phyloP scores from a whole-genome alignment of 768 basidiomycete species.

The Filobasidium wieringae region DNA sequence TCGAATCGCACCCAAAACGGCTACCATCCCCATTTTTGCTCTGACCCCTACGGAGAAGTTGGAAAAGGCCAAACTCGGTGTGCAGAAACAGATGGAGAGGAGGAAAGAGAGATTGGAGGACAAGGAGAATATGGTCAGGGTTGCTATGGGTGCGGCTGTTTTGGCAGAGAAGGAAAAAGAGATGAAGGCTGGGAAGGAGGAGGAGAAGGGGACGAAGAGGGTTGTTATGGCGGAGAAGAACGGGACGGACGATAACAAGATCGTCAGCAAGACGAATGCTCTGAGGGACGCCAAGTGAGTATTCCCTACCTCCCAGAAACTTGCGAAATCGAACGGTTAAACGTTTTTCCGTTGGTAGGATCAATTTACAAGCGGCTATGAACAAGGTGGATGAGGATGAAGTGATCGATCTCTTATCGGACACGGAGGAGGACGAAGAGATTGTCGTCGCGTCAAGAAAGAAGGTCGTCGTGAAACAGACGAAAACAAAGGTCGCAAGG shows the following conservation, averaged over 20 bases:
- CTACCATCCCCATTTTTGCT: not conserved
- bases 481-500: not conserved
- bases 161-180: constrained; percentile 56
- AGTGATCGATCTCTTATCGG: not conserved
- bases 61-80: too few relatives aligned
- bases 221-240: constrained; percentile 61
- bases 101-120: too few relatives aligned
- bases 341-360: too few relatives aligned
- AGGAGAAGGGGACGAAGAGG: constrained; percentile 60
- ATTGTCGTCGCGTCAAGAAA: not conserved
- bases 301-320: too few relatives aligned
- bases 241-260: constrained; percentile 42
- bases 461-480: not conserved
- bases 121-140: not conserved
- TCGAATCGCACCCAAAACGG: not conserved
- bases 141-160: not conserved
- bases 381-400: not conserved
- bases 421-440: not conserved
- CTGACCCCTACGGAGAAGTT: too few relatives aligned
- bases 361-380: not conserved
- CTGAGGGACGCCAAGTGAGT: too few relatives aligned
- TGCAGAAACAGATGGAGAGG: too few relatives aligned
- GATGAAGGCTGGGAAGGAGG: constrained; percentile 54
- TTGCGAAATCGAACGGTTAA: too few relatives aligned
- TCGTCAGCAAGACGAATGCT: too few relatives aligned